These are phyloP conservation scores for Populus hybrid DNA, from an alignment of 441 rosid genomes.

Conservation along the genomic window DNA sequence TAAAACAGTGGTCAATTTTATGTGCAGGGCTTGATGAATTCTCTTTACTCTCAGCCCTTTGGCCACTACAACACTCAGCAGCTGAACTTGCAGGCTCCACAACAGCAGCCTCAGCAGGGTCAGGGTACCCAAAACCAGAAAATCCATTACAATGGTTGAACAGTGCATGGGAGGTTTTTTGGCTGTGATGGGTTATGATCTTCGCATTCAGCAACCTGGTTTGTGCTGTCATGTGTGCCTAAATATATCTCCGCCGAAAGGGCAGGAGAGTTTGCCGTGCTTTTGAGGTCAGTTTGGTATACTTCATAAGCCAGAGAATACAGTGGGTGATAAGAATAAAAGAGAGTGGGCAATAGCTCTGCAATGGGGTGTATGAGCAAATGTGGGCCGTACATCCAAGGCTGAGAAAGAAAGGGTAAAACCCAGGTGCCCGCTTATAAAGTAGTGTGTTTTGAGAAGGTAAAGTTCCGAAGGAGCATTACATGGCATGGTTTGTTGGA, in stretches of 20 bases:
- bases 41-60: constrained; percentile 31
- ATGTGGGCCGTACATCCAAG: constrained; percentile 42
- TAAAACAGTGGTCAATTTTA: not conserved
- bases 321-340: constrained; percentile 32
- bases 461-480: constrained; percentile 32
- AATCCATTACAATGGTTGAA: constrained; percentile 80
- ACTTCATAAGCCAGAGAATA: constrained; percentile 24
- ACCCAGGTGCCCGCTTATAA: constrained; percentile 43
- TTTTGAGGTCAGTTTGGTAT: constrained; percentile 37
- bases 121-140: constrained; percentile 88
- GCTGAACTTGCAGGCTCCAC: constrained; percentile 59
- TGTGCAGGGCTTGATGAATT: constrained; percentile 82
- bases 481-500: constrained; percentile 44
- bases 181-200: constrained; percentile 66
- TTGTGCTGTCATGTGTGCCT: constrained; percentile 73
- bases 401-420: constrained; percentile 55
- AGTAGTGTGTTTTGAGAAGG: constrained; percentile 25
- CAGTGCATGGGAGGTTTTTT: constrained; percentile 18
- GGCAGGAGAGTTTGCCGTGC: constrained; percentile 34
- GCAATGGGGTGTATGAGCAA: constrained; percentile 24
- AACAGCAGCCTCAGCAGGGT: constrained; percentile 71
- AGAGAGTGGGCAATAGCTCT: constrained; percentile 15
- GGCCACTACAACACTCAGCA: constrained; percentile 82
- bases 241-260: constrained; percentile 30
- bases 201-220: constrained; percentile 81